Conservation (phyloP, 169 alveolate genomes). For the Plasmodium vivax region DNA sequence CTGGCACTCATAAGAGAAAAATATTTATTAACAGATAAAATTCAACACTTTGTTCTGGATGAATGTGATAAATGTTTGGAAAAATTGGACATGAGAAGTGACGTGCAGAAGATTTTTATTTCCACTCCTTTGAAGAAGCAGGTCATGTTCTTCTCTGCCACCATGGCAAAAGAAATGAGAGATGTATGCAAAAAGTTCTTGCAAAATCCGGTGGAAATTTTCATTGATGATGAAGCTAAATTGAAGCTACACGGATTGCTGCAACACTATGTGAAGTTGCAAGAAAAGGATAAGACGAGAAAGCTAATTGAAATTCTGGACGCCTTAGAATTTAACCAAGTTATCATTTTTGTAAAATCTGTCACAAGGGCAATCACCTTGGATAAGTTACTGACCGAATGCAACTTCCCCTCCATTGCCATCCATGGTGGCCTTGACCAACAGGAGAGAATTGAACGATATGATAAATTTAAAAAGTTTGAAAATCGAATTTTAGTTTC, state of each 20-base stretch:
- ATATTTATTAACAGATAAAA: conserved; percentile 92
- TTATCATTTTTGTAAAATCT: conserved; percentile 97
- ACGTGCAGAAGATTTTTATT: conserved; percentile 98
- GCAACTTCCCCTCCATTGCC: conserved; percentile 99
- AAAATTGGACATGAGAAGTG: conserved; percentile 97
- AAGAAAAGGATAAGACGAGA: conserved; percentile 97
- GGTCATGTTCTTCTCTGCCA: conserved; percentile 99
- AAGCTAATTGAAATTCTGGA: conserved; percentile 97
- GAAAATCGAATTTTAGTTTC: conserved; percentile 99
- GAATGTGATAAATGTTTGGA: conserved; percentile 99
- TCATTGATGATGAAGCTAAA: conserved; percentile 98
- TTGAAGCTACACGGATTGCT: conserved; percentile 98
- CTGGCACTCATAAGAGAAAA: conserved; percentile 94
- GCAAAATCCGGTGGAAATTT: conserved; percentile 98
- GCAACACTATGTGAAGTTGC: conserved; percentile 98
- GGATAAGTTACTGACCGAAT: conserved; percentile 94
- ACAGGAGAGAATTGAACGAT: conserved; percentile 93
- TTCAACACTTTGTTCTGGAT: conserved; percentile 98
- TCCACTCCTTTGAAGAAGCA: conserved; percentile 98
- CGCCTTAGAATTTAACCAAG: conserved; percentile 98
- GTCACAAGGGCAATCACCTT: conserved; percentile 96
- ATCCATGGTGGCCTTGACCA: conserved; percentile 95
- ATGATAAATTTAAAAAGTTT: conserved; percentile 97
- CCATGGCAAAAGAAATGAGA: conserved; percentile 96
- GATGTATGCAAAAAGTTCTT: conserved; percentile 97